Base-by-base conservation (phyloP, 768 basidiomycete genomes). In the Hydnum rufescens region DNA sequence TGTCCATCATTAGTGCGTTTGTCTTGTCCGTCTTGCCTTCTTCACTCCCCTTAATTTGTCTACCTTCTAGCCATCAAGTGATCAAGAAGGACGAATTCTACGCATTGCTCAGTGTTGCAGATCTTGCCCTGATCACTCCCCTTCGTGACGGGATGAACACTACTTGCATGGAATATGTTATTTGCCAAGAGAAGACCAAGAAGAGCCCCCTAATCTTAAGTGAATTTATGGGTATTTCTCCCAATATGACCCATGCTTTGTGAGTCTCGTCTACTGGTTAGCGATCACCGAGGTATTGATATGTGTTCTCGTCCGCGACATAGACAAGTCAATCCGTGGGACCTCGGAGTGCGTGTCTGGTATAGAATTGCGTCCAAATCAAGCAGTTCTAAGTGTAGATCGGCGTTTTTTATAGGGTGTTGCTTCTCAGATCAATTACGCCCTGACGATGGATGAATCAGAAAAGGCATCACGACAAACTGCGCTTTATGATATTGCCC, bases 131-230 rank as follows among this genome's bases (percentile, higher is more conserved):
- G 39, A 93, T 96, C 64, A 96, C 93, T 0, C 88, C 90, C 0
- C 72, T 96, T 4, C 77, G 93, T 31, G 93, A 99, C 62, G 95
- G 93, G 4, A 97, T 97, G 95, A 99, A 99, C 71, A 96, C 93
- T 13, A 95, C 92, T 0, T 82, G 80, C 50, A 93, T 95, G 89
- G 93, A 97, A 66, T 96, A 92, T 64, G 83, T 93, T 28, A 83
- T 97, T 56, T 89, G 90, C 31, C 93, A 99, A 66, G 76, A 83
- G 58, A 72, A 71, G 59, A 82, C 86, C 50, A 80, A 82, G 62
- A 78, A 77, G 66, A 80, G 77, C 32, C 90, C 93, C 0, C 76
- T 90, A 50, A 82, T 96, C 55, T 69, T 99, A 52, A 89, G 85
- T 61, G 93, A 99, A 67, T 97, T 97, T 62, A 95, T 95, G 84